A percentile compares a stretch with the other conserved stretches of the same genome.
These are phyloP conservation scores for Trichoderma sp. DNA, from an alignment of 2,329 filamentous ascomycete species.

Conservation along the genomic window DNA sequence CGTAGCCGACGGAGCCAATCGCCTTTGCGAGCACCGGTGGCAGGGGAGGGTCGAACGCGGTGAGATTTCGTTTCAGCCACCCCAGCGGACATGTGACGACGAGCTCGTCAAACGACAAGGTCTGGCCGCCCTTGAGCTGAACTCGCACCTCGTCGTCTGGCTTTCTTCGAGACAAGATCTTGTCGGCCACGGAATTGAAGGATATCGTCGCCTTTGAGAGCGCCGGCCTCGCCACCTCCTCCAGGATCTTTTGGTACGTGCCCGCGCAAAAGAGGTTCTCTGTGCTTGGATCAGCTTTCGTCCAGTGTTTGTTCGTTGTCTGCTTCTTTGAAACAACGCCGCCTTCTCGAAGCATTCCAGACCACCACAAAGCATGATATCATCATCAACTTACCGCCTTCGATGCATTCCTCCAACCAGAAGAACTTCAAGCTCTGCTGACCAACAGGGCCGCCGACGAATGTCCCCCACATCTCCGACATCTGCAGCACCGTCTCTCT, in stretches of 20 bases:
- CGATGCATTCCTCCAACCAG: conserved; percentile 77
- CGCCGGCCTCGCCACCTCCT: conserved; percentile 60
- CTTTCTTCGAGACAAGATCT: conserved; percentile 43
- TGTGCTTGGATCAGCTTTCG: conserved; percentile 34
- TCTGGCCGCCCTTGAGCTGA: conserved; percentile 49
- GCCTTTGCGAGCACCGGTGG: conserved; percentile 60
- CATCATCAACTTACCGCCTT: conserved; percentile 56
- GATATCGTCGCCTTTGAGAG: conserved; percentile 57
- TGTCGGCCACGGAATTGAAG: conserved; percentile 51
- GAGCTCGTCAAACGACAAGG: conserved; percentile 64
- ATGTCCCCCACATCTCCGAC: conserved; percentile 70
- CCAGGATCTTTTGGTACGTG: conserved; percentile 61
- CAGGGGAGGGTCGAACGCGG: conserved; percentile 63
- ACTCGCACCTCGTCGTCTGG: conserved; percentile 46
- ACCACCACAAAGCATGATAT: not conserved
- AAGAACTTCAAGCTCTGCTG: conserved; percentile 74
- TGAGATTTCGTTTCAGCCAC: conserved; percentile 63
- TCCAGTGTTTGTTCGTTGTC: not conserved
- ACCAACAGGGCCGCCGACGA: conserved; percentile 65
- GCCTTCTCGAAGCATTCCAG: not conserved
- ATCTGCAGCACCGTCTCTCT: conserved; percentile 53
- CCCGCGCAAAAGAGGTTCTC: conserved; percentile 63
- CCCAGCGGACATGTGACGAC: conserved; percentile 70
- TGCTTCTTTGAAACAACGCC: not conserved
- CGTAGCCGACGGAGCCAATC: conserved; percentile 68